Conservation (phyloP, 495 filamentous ascomycete genomes). For the Aspergillus leporis region DNA sequence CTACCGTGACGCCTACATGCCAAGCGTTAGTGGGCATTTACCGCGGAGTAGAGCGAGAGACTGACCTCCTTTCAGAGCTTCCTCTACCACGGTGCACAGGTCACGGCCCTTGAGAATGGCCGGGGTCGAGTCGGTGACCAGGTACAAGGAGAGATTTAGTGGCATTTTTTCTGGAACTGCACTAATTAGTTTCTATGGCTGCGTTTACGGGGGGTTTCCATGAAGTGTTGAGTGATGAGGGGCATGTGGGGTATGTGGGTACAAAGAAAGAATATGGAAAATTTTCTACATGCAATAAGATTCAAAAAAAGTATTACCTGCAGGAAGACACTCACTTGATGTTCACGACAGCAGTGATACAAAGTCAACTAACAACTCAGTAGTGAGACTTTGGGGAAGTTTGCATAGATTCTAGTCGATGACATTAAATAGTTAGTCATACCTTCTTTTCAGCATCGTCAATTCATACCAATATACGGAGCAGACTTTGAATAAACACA, state of each 20-base stretch:
- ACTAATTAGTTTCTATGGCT: neutral
- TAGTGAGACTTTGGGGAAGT: neutral
- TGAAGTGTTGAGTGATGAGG: neutral
- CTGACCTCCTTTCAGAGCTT: constrained; percentile 70
- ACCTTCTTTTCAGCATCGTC: too few species aligned
- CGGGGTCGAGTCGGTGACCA: constrained; percentile 89
- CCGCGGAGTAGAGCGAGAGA: neutral
- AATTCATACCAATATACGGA: too few species aligned
- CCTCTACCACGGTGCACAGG: constrained; percentile 72
- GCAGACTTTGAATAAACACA: too few species aligned
- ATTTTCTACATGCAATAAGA: neutral
- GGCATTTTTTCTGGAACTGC: constrained; percentile 26
- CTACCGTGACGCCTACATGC: constrained; percentile 68
- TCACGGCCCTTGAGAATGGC: constrained; percentile 71
- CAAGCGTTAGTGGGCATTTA: constrained; percentile 20
- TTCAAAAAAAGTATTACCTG: neutral
- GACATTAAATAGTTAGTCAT: neutral
- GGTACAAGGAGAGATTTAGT: constrained; percentile 69
- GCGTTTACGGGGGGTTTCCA: neutral
- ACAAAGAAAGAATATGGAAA: neutral
- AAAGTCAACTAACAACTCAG: neutral
- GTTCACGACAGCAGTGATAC: neutral
- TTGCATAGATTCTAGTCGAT: neutral
- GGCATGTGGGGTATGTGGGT: constrained; percentile 2
- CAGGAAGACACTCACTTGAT: neutral